Evolutionary conservation across 306 rosid species (phyloP), one percentile per base, ranked within the genome.

Genomic region (Malus orientalis): DNA sequence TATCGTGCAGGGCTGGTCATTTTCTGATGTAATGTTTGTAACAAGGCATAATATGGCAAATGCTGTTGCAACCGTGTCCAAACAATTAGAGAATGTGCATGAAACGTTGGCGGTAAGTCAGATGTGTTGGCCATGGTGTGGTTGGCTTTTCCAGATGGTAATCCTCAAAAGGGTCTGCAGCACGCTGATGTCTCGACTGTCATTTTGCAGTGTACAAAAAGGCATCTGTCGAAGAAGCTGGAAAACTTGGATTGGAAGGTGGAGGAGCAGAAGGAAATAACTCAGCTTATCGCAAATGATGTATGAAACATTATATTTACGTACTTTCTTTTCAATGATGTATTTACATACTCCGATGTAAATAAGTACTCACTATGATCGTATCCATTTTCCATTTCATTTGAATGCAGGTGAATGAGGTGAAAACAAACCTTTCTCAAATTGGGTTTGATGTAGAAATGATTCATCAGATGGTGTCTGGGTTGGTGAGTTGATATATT

Each of bases 11-110:
- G 91, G 91, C 40, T 90, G 84, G 91, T 89, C 94, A 68, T 78
- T 90, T 74, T 87, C 96, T 11, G 96, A 93, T 78, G 86, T 90
- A 51, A 90, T 93, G 98, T 93, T 85, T 82, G 93, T 90, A 67
- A 93, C 96, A 19, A 93, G 84, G 88, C 85, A 81, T 74, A 93
- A 87, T 75, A 90, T 89, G 97, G 89, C 83, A 13, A 89, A 85
- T 82, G 96, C 94, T 80, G 89, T 87, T 49, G 80, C 84, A 47
- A 81, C 82, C 12, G 94, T 93, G 58, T 79, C 96, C 47, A 87
- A 87, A 77, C 96, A 93, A 78, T 82, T 93, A 60, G 96, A 93
- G 78, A 76, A 85, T 59, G 90, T 90, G 77, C 85, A 87, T 76
- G 91, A 87, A 81, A 85, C 98, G 74, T 78, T 93, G 49, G 89